These are phyloP conservation scores for Oryza brachyantha DNA, from an alignment of 176 grass and related monocot species.

Conservation along the genomic window DNA sequence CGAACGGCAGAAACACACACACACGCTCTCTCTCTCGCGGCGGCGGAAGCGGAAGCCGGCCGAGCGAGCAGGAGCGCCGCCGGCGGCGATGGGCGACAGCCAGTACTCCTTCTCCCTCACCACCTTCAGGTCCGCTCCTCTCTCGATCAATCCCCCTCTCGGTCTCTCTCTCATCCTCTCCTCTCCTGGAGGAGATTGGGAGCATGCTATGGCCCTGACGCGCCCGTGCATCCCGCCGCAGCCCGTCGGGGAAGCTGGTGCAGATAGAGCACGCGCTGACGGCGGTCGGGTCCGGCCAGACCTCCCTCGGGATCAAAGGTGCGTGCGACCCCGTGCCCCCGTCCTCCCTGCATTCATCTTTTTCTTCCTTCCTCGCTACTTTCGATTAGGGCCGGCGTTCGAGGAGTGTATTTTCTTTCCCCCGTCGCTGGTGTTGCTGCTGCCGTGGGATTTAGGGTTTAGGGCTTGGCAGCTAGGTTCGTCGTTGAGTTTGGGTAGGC, in stretches of 20 bases:
- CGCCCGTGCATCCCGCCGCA: slow-evolving; percentile 29
- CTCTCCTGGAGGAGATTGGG: not conserved
- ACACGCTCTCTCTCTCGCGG: no score
- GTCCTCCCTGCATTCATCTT: not conserved
- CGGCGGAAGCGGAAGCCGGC: no score
- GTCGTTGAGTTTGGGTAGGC: not conserved
- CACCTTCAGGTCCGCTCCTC: slow-evolving; percentile 69
- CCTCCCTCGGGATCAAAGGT: slow-evolving; percentile 99
- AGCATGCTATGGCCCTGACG: not conserved
- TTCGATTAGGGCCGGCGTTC: not conserved
- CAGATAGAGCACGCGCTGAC: slow-evolving; percentile 96
- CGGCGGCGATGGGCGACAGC: slow-evolving; percentile 70
- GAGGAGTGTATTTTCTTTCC: not conserved
- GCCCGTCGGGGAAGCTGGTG: slow-evolving; percentile 94
- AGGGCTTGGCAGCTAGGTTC: not conserved
- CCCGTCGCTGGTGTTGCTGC: not conserved
- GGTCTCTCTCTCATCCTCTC: not conserved
- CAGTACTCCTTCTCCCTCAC: slow-evolving; percentile 98
- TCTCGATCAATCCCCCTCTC: no score
- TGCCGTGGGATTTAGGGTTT: not conserved
- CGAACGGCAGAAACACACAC: no score
- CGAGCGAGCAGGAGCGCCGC: not conserved
- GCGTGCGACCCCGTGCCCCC: not conserved
- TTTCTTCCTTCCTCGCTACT: not conserved
- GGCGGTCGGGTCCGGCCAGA: slow-evolving; percentile 93